phyloP scores from a whole-genome alignment of 768 basidiomycete genomes.

The Suillus brevipes region DNA sequence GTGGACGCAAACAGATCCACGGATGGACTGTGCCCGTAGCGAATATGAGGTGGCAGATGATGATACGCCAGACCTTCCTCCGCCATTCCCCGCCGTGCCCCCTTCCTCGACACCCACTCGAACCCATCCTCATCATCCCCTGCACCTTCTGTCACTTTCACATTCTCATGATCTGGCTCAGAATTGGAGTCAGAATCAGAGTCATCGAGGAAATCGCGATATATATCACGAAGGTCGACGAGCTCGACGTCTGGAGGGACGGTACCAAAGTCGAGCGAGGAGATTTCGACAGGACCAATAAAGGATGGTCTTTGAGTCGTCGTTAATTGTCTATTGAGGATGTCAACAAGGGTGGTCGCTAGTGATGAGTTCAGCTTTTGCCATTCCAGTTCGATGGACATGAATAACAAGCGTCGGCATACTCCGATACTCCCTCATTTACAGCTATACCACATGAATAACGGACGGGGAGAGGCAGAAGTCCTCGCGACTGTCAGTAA shows the following conservation, averaged over 20 bases:
- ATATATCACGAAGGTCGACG: constrained; percentile 90
- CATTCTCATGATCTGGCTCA: constrained; percentile 36
- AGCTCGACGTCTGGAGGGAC: constrained; percentile 83
- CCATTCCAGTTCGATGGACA: constrained; percentile 99
- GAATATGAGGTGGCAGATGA: constrained; percentile 71
- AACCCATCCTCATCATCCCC: constrained; percentile 74
- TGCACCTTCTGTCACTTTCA: constrained; percentile 51
- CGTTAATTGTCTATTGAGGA: constrained; percentile 79
- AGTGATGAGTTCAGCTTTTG: constrained; percentile 72
- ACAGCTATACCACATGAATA: constrained; percentile 7
- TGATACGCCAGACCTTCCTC: constrained; percentile 60
- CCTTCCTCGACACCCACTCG: constrained; percentile 78
- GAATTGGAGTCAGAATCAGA: constrained; percentile 49
- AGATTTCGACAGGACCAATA: constrained; percentile 88
- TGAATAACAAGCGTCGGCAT: constrained; percentile 29
- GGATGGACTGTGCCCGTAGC: constrained; percentile 59
- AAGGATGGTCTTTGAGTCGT: constrained; percentile 82
- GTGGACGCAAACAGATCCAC: constrained; percentile 60
- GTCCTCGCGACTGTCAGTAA: constrained; percentile 13
- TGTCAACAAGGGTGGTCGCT: constrained; percentile 62
- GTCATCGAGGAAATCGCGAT: constrained; percentile 90
- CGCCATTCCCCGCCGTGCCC: constrained; percentile 52
- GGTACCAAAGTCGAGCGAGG: constrained; percentile 85
- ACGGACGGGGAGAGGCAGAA: constrained; percentile 21
- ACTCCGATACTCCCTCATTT: not conserved